Base-by-base conservation (phyloP, 495 filamentous ascomycete genomes). In the Penicillium silybi region DNA sequence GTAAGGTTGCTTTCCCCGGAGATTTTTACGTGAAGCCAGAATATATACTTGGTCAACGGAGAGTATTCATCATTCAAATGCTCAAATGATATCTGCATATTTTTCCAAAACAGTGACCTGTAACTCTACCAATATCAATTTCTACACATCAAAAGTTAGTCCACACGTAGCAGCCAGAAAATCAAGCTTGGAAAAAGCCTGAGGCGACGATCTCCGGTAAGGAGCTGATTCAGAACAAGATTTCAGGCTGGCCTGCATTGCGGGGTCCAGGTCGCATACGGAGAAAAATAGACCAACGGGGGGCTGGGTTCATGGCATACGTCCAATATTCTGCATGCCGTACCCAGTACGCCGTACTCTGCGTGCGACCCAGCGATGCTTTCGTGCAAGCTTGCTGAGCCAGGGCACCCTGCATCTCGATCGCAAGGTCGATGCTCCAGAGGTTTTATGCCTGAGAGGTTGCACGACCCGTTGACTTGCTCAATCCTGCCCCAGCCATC, bases 271-370 rank as follows among this genome's bases (percentile, higher is more conserved):
- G 47, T 57, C 13, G 23, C 22, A 56, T 43, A 43, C 57, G 57
- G 57, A 57, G 49, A 50, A 57, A 59, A 57, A 57, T 15, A 46
- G 37, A 59, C 53, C 35, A 46, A 60, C 53, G 19, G 48, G 53
- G 52, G 53, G 45, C 34, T 48, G 47, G 45, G 48, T 6, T 46
- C 38, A 52, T 51, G n/a, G n/a, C 26, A 44, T 49, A 51, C 49
- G 48, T n/a, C 32, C 38, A 37, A 48, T 17, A 4, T 2, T 9
- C 37, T 18, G 18, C 37, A 39, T 18, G 37, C 41, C 52, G 49
- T 38, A 52, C 46, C 10, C 42, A 44, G 41, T 47, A 41, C 35
- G 17, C 23, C 27, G 13, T 37, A 16, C 17, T 3, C 19, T 48
- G 45, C 20, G 16, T 47, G 11, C 11, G 7, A n/a, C 23, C 13